A percentile compares a stretch with the other conserved stretches of the same genome.
phyloP scores from a whole-genome alignment of 75 land plant species.

The Gnetum montanum region DNA sequence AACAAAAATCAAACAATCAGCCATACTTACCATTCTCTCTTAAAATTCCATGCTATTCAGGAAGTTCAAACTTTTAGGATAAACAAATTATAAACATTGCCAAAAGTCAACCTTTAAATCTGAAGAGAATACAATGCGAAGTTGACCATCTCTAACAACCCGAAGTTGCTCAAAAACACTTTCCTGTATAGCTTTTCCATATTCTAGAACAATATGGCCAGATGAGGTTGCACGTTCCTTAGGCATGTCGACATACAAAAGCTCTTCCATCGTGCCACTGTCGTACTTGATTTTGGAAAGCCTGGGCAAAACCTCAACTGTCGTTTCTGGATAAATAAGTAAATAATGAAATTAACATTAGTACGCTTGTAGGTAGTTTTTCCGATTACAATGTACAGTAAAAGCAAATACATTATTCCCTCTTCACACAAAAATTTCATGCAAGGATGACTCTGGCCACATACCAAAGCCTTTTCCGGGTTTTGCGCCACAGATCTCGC shows the following conservation, averaged over 20 bases:
- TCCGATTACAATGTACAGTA: too few species aligned
- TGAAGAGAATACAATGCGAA: constrained; percentile 69
- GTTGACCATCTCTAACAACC: constrained; percentile 92
- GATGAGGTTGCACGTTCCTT: constrained; percentile 63
- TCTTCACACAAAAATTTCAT: not conserved
- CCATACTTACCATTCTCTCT: too few species aligned
- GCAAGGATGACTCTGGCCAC: constrained; percentile 11
- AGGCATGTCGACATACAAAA: constrained; percentile 90
- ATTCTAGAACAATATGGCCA: constrained; percentile 87
- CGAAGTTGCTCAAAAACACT: constrained; percentile 95
- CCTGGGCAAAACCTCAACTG: constrained; percentile 93
- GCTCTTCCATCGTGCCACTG: constrained; percentile 90
- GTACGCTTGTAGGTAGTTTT: too few species aligned
- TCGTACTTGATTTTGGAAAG: constrained; percentile 92
- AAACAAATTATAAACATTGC: too few species aligned
- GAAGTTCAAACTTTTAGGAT: too few species aligned
- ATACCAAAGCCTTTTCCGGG: constrained; percentile 98
- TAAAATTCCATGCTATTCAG: too few species aligned
- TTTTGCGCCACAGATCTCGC: constrained; percentile 93
- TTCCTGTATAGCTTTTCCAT: constrained; percentile 92
- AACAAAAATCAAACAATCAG: too few species aligned
- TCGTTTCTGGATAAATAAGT: constrained; percentile 52
- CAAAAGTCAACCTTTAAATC: constrained; percentile 76
- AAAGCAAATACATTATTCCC: not conserved
- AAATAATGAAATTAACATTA: not conserved